Conservation (phyloP, 164 flowering plant genomes). For the Hamamelis virginiana region DNA sequence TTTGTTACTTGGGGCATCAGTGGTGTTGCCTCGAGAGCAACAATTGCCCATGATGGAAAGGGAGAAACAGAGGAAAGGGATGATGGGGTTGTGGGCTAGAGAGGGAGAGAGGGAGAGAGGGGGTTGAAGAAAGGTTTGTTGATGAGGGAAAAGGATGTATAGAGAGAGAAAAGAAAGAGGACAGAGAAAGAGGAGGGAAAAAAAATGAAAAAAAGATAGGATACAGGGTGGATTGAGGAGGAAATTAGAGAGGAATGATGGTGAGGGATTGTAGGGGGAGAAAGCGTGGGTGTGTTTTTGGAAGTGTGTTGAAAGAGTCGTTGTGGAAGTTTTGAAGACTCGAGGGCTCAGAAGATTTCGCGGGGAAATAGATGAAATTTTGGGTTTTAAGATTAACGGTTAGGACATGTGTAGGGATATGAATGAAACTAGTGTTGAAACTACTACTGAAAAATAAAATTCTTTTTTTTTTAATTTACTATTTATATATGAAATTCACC, state of each 20-base stretch:
- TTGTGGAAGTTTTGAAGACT: no score
- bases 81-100: neutral
- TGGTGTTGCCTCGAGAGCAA: conserved; percentile 40
- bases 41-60: conserved; percentile 56
- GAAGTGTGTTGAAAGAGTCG: neutral
- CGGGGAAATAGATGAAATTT: no score
- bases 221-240: conserved; percentile 29
- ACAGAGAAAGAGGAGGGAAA: conserved; percentile 5
- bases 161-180: conserved; percentile 3
- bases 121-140: conserved; percentile 9
- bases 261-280: conserved; percentile 29
- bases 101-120: conserved; percentile 3
- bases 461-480: no score
- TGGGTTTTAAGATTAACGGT: no score
- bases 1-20: conserved; percentile 5
- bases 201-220: neutral
- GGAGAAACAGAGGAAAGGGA: neutral
- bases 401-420: no score
- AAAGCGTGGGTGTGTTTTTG: no score
- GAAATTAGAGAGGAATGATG: conserved; percentile 18
- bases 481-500: no score
- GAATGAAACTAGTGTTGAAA: no score
- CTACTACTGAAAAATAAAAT: no score
- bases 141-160: conserved; percentile 7
- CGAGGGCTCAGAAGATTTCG: no score